Base-by-base conservation (phyloP, 306 rosid species). In the Fragaria nilgerrensis region DNA sequence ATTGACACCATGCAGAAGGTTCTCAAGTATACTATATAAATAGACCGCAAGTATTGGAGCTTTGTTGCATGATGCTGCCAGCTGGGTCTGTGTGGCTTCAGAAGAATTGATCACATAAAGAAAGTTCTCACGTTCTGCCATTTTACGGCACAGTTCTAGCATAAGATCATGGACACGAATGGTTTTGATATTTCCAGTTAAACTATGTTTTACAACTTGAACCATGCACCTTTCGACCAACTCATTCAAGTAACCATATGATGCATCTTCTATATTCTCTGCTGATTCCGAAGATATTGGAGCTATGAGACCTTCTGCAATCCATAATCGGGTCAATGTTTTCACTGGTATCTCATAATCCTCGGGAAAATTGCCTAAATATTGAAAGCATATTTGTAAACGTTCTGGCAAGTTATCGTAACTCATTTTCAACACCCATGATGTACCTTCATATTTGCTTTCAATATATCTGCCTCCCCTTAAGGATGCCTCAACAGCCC, bases 81-180 rank as follows among this genome's bases (percentile, higher is more conserved):
- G 7, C 43, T 5, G 43, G 9, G 43, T 39, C 9, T 39, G 43
- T n/a, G 2, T 53, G 23, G 59, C 23, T 53, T 5, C 4, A 53
- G 25, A n/a, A 19, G 25, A 53, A 20, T n/a, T 58, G 32, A 78
- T 41, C 68, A 81, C 16, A 77, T 48, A 39, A 69, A 79, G 67
- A 67, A 85, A 88, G 62, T 78, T 75, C 32, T 87, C 93, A 39
- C 75, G 44, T 13, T 4, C 75, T 32, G 90, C 88, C 59, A 84
- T 88, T 45, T 44, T 27, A 64, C 77, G 36, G 74, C 91, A 85
- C 36, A 88, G 15, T 36, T 88, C 92, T 12, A 83, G 82, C 92
- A 88, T 85, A 47, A 85, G 65, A 87, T 85, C 90, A 65, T 88
- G 96, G 13, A 88, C 78, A 5, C 88, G 67, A 25, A 85, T 85